Conservation (phyloP, 257 asterid species). For the Fraxinus excelsior region DNA sequence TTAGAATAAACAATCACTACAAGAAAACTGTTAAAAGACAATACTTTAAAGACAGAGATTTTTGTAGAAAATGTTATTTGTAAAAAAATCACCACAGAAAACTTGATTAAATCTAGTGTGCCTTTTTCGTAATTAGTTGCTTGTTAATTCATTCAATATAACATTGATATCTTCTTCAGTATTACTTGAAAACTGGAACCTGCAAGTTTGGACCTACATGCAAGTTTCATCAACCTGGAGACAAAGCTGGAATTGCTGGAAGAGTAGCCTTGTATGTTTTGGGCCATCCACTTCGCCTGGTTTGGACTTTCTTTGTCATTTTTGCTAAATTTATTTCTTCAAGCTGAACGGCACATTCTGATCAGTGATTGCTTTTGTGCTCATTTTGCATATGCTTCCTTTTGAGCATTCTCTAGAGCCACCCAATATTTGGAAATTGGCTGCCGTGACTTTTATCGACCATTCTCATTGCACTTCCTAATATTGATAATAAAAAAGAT, state of each 20-base stretch:
- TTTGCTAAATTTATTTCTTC: constrained; percentile 22
- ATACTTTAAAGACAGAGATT: too few relatives aligned
- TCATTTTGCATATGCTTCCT: constrained; percentile 6
- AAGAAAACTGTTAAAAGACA: too few relatives aligned
- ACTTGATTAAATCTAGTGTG: not conserved
- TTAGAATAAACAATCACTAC: too few relatives aligned
- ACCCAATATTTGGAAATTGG: too few relatives aligned
- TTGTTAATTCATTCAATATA: constrained; percentile 24
- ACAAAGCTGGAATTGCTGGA: constrained; percentile 87
- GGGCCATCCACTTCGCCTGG: constrained; percentile 90
- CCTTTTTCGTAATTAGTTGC: constrained; percentile 17
- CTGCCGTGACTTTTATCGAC: too few relatives aligned
- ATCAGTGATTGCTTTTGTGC: not conserved
- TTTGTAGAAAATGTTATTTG: too few relatives aligned
- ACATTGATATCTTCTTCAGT: constrained; percentile 42
- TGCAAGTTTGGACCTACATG: constrained; percentile 93
- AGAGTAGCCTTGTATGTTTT: constrained; percentile 76
- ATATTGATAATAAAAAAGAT: too few relatives aligned
- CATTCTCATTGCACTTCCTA: too few relatives aligned
- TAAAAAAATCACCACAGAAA: too few relatives aligned
- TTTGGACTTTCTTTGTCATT: constrained; percentile 33
- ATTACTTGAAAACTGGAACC: constrained; percentile 88
- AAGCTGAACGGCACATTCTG: constrained; percentile 5
- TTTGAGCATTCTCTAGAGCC: not conserved
- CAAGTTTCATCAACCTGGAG: constrained; percentile 90